Base-by-base conservation (phyloP, 805 yeast species). In the Candida quercuum region DNA sequence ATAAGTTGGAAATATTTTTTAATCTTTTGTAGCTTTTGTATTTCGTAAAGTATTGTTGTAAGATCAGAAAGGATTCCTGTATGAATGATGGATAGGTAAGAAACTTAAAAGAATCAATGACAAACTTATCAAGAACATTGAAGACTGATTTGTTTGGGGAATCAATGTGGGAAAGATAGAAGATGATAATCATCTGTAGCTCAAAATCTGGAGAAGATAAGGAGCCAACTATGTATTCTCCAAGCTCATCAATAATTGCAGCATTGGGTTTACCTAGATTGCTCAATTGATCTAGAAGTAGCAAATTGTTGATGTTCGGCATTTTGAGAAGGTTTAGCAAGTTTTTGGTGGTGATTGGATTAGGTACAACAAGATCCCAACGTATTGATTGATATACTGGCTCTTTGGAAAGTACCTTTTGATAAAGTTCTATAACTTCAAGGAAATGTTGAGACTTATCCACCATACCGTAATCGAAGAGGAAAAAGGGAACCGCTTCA, bases 1-100 rank as follows among this genome's bases (percentile, higher is more conserved):
- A 52, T 11, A 75, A 34, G 43, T 70, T 72, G 3, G 78, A 66
- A 4, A 75, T 43, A 46, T 73, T 74, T 34, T 65, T 57, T 6
- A 71, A 50, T 39, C 80, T 51, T 42, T 68, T 72, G 15, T 32
- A 36, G 26, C 61, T 68, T 32, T 39, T 52, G 23, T 27, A 37
- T 15, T 10, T 46, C 16, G 33, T 32, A 23, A 54, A 62, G 33
- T 53, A 47, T 6, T 42, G 32, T 15, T 41, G 33, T n/a, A 61
- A 38, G 4, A 40, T 44, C 1, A 19, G 28, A 56, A 49, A 3
- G 47, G 21, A 2, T 14, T n/a, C 20, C 4, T 38, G 23, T 5
- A 54, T 35, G 9, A 45, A 39, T 7, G 31, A 29, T 6, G 47
- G 41, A 1, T 39, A 21, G 9, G 24, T 12, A 2, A 39, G n/a